These are phyloP conservation scores for Rubus idaeus DNA, from an alignment of 306 rosid species.

Conservation along the genomic window DNA sequence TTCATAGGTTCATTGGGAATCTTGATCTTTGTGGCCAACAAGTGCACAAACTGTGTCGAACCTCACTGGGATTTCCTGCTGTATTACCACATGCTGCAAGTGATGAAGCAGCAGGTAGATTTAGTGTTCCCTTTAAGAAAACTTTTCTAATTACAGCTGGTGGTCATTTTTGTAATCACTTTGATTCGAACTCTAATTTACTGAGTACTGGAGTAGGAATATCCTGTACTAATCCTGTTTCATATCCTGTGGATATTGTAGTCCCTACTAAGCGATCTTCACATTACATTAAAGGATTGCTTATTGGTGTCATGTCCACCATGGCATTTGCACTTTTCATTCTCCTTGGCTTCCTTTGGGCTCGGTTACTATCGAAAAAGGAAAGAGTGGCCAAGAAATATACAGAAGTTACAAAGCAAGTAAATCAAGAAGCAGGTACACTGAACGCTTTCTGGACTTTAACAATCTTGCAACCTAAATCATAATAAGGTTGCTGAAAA, in stretches of 20 bases:
- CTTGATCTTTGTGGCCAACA: conserved; percentile 93
- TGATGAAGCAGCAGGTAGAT: conserved; percentile 85
- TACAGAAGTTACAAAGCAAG: conserved; percentile 79
- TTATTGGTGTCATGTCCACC: conserved; percentile 70
- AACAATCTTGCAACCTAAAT: background rate
- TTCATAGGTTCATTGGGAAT: conserved; percentile 73
- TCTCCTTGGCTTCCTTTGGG: conserved; percentile 68
- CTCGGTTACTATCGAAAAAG: conserved; percentile 60
- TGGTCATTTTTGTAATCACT: conserved; percentile 2
- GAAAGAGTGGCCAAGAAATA: conserved; percentile 70
- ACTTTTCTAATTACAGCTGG: background rate
- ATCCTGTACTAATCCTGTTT: conserved; percentile 7
- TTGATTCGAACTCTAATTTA: background rate
- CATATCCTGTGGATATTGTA: conserved; percentile 36
- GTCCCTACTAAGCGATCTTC: conserved; percentile 73
- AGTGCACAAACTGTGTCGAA: conserved; percentile 75
- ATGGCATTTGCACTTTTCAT: conserved; percentile 55
- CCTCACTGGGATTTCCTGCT: conserved; percentile 94
- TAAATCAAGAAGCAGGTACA: conserved; percentile 62
- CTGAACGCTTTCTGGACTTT: conserved; percentile 19
- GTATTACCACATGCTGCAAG: conserved; percentile 88
- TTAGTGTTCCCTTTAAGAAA: conserved; percentile 4
- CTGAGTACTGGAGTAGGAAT: background rate
- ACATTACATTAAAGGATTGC: conserved; percentile 66
- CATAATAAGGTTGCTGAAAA: background rate